Evolutionary conservation across 164 flowering plant genomes (phyloP).

Genomic region (Liriodendron chinense): DNA sequence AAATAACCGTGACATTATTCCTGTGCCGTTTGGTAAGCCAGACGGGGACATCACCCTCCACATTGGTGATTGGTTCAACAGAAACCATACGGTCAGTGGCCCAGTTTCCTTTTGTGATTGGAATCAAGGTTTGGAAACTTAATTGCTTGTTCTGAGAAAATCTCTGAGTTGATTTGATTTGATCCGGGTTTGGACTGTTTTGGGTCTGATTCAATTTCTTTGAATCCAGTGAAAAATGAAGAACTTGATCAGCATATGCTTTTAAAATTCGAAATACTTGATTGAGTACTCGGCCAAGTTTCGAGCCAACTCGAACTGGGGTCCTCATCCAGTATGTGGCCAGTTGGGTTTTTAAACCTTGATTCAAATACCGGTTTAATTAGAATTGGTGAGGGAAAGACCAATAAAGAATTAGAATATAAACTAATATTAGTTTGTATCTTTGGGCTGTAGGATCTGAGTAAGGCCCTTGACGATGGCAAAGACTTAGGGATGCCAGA

Average conservation of each 20-base stretch:
- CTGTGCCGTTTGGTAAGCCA: slow-evolving; percentile 78
- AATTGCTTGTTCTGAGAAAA: neutral
- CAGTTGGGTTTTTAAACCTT: neutral
- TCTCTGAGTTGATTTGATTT: neutral
- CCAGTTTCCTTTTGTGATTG: neutral
- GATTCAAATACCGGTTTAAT: neutral
- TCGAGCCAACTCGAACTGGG: no score
- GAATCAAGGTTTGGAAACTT: neutral
- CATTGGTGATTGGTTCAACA: slow-evolving; percentile 92
- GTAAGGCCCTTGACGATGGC: slow-evolving; percentile 68
- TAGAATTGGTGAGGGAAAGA: neutral
- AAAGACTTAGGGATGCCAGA: slow-evolving; percentile 91
- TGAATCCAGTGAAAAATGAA: neutral
- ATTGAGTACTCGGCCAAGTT: no score
- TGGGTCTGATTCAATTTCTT: neutral
- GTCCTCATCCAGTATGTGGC: no score
- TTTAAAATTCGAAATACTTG: neutral
- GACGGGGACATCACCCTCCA: slow-evolving; percentile 69
- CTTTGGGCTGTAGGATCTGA: slow-evolving; percentile 51
- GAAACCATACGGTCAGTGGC: slow-evolving; percentile 78
- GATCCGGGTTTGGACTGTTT: neutral
- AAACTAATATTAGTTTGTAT: neutral
- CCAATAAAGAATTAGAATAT: no score
- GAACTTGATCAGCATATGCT: neutral
- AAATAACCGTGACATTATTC: slow-evolving; percentile 61